Conservation (phyloP, 176 grass and related monocot genomes). For the Oryza meyeriana region DNA sequence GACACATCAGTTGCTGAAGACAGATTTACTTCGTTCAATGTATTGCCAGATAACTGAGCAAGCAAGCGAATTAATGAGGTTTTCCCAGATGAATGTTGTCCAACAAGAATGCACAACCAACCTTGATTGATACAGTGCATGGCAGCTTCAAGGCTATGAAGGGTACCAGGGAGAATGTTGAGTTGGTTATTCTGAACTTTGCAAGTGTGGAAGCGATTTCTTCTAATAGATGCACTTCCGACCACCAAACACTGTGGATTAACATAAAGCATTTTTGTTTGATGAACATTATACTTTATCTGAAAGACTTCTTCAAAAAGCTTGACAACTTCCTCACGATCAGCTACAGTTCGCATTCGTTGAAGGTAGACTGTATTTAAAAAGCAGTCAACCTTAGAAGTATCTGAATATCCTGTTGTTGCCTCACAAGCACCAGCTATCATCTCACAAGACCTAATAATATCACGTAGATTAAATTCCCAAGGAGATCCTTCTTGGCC, state of each 20-base stretch:
- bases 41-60: constrained; percentile 85
- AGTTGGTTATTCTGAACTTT: constrained; percentile 61
- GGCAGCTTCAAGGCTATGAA: constrained; percentile 72
- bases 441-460: constrained; percentile 83
- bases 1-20: constrained; percentile 92
- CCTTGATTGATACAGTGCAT: constrained; percentile 73
- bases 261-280: constrained; percentile 66
- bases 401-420: background rate
- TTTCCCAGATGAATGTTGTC: constrained; percentile 84
- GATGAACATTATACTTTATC: constrained; percentile 44
- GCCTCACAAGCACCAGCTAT: constrained; percentile 42
- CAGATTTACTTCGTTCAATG: constrained; percentile 79
- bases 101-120: constrained; percentile 94
- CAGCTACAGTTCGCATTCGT: constrained; percentile 75
- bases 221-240: constrained; percentile 65
- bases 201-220: constrained; percentile 58
- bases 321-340: constrained; percentile 72
- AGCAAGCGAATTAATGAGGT: constrained; percentile 88
- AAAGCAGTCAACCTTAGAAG: constrained; percentile 59
- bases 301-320: constrained; percentile 81
- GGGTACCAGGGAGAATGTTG: constrained; percentile 64
- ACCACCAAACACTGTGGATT: constrained; percentile 62
- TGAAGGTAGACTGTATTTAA: constrained; percentile 89
- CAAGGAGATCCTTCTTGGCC: constrained; percentile 90
- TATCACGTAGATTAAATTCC: constrained; percentile 99